Evolutionary conservation across 768 basidiomycete genomes (phyloP).

Genomic region (Phanerochaete sordida): DNA sequence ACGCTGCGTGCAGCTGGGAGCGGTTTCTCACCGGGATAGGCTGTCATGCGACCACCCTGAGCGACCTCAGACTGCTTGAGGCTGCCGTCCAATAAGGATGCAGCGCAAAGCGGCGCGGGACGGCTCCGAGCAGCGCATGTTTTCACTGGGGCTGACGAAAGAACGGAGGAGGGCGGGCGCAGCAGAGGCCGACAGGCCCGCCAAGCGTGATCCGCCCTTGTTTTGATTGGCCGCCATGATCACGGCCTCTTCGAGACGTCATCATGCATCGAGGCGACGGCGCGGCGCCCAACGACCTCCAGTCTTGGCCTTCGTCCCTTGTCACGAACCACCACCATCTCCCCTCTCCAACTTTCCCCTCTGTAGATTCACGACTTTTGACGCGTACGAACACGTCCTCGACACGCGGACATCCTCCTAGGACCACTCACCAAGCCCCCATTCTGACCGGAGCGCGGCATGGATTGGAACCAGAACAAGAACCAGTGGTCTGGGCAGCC

Average conservation of each 20-base stretch:
- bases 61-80: too few species aligned
- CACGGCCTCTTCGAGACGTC: background rate
- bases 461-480: constrained; percentile 3
- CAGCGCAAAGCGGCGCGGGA: too few species aligned
- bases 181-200: background rate
- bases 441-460: background rate
- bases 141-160: too few species aligned
- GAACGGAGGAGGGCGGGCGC: too few species aligned
- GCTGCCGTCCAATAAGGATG: too few species aligned
- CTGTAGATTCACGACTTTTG: too few species aligned
- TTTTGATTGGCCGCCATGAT: background rate
- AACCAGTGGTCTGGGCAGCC: constrained; percentile 1
- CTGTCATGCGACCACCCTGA: too few species aligned
- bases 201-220: background rate
- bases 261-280: constrained; percentile 1
- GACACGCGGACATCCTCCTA: too few species aligned
- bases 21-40: too few species aligned
- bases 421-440: background rate
- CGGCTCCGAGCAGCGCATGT: too few species aligned
- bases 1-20: too few species aligned
- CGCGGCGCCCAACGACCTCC: background rate
- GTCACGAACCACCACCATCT: constrained; percentile 1
- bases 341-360: background rate
- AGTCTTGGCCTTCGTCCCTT: background rate
- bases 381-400: background rate